phyloP scores from a whole-genome alignment of 352 stramenopile species.

The Achlya hypogyna region DNA sequence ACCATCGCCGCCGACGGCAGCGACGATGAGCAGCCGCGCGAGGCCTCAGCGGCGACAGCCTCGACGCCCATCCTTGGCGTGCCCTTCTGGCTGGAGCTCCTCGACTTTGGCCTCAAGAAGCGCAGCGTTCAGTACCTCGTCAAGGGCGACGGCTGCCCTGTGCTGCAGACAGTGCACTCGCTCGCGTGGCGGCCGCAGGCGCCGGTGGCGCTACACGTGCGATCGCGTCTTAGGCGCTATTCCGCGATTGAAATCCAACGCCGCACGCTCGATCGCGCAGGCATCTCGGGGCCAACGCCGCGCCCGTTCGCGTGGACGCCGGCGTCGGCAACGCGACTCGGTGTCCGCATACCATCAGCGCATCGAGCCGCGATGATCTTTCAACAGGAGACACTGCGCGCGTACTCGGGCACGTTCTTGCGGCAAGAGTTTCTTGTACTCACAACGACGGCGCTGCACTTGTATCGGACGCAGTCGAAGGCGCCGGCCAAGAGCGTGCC shows the following conservation, averaged over 20 bases:
- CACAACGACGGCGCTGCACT: slow-evolving; percentile 42
- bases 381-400: slow-evolving; percentile 6
- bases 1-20: background rate
- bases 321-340: slow-evolving; percentile 43
- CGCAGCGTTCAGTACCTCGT: slow-evolving; percentile 2
- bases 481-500: slow-evolving; percentile 42
- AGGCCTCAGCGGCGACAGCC: background rate
- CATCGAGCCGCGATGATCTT: slow-evolving; percentile 40
- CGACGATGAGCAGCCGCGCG: background rate
- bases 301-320: slow-evolving; percentile 20
- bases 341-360: slow-evolving; percentile 51
- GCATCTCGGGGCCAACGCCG: background rate
- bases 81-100: slow-evolving; percentile 6
- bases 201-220: background rate
- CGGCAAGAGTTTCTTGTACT: slow-evolving; percentile 68
- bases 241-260: slow-evolving; percentile 1
- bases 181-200: background rate
- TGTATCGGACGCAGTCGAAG: slow-evolving; percentile 59
- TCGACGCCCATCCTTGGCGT: background rate
- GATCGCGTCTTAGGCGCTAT: slow-evolving; percentile 3
- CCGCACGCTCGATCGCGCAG: background rate
- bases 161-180: background rate
- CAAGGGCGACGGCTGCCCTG: no score
- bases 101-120: background rate
- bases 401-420: slow-evolving; percentile 31